Percentiles rank a stretch among this genome's conserved stretches.
phyloP scores from a whole-genome alignment of 768 basidiomycete genomes.

The Serendipita sp. region DNA sequence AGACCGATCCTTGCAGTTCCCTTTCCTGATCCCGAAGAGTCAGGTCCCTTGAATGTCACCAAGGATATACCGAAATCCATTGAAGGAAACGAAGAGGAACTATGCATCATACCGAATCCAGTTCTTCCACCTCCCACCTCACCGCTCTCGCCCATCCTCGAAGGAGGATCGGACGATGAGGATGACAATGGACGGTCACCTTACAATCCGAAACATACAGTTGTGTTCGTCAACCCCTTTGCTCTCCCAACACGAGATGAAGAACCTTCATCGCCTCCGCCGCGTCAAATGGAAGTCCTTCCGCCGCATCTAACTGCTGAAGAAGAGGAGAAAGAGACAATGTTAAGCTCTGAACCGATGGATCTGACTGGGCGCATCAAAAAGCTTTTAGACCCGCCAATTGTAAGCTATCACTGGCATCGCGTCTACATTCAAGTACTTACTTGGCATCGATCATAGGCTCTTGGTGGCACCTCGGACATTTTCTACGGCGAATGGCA shows the following conservation, averaged over 20 bases:
- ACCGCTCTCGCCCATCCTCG: background rate
- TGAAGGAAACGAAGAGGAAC: background rate
- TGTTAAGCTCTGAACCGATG: background rate
- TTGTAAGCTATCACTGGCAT: background rate
- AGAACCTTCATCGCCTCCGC: background rate
- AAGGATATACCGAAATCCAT: background rate
- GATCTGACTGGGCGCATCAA: conserved; percentile 1
- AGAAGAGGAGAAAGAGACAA: background rate
- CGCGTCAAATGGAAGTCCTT: background rate
- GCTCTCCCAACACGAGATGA: background rate
- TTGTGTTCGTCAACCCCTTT: background rate
- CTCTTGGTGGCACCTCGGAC: conserved; percentile 2
- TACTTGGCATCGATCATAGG: background rate
- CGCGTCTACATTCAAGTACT: background rate
- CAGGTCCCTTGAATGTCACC: background rate
- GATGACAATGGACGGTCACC: background rate
- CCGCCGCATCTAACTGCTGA: conserved; percentile 1
- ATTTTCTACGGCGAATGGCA: conserved; percentile 6
- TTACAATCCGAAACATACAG: background rate
- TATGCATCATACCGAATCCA: background rate
- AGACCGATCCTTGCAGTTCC: background rate
- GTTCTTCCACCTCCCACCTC: background rate
- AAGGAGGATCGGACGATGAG: background rate
- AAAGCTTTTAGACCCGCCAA: background rate
- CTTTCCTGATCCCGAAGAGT: background rate